Conservation (phyloP, 2,329 filamentous ascomycete genomes). For the Talaromyces pinophilus region DNA sequence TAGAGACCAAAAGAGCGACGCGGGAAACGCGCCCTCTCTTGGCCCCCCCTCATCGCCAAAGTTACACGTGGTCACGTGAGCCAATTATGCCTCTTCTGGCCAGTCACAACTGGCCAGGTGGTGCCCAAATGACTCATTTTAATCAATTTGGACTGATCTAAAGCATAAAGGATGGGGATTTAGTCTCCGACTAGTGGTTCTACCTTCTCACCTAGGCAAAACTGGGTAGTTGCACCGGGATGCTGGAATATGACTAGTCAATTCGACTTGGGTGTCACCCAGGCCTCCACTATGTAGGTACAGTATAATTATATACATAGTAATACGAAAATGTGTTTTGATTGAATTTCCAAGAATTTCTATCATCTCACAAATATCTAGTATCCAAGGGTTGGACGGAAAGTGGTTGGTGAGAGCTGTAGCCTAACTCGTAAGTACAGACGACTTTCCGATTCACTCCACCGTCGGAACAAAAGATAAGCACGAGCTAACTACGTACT, state of each 20-base stretch:
- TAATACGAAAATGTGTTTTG: neutral
- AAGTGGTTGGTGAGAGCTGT: neutral
- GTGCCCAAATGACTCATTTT: conserved; percentile 14
- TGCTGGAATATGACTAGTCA: conserved; percentile 16
- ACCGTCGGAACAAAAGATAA: neutral
- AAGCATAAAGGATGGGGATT: neutral
- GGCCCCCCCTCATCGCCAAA: conserved; percentile 36
- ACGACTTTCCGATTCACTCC: neutral
- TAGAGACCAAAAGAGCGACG: neutral
- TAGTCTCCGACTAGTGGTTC: conserved; percentile 1
- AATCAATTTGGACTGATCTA: neutral
- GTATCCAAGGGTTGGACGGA: neutral
- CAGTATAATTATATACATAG: no score
- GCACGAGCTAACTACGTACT: no score
- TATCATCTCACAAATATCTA: neutral
- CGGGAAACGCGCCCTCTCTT: conserved; percentile 32
- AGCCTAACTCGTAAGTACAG: neutral
- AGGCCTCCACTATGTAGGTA: neutral
- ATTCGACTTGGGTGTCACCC: neutral
- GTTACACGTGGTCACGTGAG: conserved; percentile 40
- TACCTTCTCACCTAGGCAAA: neutral
- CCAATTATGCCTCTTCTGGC: conserved; percentile 18
- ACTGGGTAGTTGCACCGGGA: conserved; percentile 13
- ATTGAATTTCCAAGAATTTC: neutral
- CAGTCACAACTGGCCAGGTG: conserved; percentile 9